phyloP scores from a whole-genome alignment of 495 filamentous ascomycete genomes.

The Daldinia childiae region DNA sequence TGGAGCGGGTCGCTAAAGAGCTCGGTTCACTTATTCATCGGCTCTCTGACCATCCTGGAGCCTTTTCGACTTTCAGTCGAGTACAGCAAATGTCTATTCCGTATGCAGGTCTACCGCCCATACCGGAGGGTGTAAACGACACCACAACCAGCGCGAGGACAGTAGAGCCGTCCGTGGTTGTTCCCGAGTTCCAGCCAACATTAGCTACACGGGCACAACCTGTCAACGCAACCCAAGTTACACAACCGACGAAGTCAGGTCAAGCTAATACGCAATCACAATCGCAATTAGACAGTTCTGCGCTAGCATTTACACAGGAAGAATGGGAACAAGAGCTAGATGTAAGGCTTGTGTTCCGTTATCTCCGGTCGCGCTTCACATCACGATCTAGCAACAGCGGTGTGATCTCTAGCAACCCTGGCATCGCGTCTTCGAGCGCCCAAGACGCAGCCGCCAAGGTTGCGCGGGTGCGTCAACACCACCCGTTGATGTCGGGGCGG shows the following conservation, averaged over 20 bases:
- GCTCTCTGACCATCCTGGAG: conserved; percentile 79
- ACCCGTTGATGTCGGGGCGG: conserved; percentile 76
- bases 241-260: conserved; percentile 19
- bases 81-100: conserved; percentile 62
- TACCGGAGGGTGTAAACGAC: conserved; percentile 58
- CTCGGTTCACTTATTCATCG: conserved; percentile 84
- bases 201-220: conserved; percentile 44
- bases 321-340: conserved; percentile 93
- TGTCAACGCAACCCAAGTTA: conserved; percentile 39
- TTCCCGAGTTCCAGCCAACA: conserved; percentile 62
- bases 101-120: conserved; percentile 64
- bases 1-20: conserved; percentile 86
- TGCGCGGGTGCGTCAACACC: conserved; percentile 83
- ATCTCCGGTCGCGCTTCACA: conserved; percentile 79
- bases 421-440: conserved; percentile 60
- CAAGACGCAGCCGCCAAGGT: conserved; percentile 79
- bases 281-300: conserved; percentile 28
- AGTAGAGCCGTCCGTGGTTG: conserved; percentile 39
- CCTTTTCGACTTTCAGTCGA: conserved; percentile 78
- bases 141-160: conserved; percentile 22
- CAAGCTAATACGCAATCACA: conserved; percentile 28
- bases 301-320: conserved; percentile 62
- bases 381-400: conserved; percentile 43
- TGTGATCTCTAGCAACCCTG: conserved; percentile 47
- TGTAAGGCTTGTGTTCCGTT: conserved; percentile 86